phyloP scores from a whole-genome alignment of 495 filamentous ascomycete species.

The Aspergillus coremiiformis region DNA sequence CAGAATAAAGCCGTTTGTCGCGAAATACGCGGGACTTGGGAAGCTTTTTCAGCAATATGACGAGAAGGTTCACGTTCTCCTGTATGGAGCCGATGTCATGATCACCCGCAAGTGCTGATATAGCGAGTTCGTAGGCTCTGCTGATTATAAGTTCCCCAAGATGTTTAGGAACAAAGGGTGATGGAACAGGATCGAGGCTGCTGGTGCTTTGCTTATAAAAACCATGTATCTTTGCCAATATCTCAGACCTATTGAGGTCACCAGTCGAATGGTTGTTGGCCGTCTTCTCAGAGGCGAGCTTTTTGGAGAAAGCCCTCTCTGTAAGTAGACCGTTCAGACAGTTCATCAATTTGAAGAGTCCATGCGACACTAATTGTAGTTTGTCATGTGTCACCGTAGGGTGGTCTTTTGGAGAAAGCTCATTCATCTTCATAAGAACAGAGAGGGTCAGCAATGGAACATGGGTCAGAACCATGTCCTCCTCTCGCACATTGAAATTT shows the following conservation, averaged over 20 bases:
- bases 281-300: conserved; percentile 21
- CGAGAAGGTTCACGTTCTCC: conserved; percentile 41
- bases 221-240: conserved; percentile 51
- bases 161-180: conserved; percentile 51
- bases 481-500: conserved; percentile 89
- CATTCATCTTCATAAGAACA: conserved; percentile 49
- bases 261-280: conserved; percentile 6
- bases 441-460: conserved; percentile 67
- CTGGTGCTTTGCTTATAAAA: conserved; percentile 53
- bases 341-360: conserved; percentile 27
- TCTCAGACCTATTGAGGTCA: conserved; percentile 31
- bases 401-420: conserved; percentile 16
- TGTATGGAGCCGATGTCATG: conserved; percentile 26
- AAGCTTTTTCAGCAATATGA: conserved; percentile 53
- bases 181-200: conserved; percentile 36
- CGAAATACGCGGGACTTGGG: conserved; percentile 46
- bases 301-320: conserved; percentile 58
- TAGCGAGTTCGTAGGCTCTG: conserved; percentile 50
- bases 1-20: conserved; percentile 45
- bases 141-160: conserved; percentile 55
- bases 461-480: conserved; percentile 88
- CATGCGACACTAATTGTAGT: conserved; percentile 19
- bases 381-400: conserved; percentile 9
- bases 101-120: conserved; percentile 24
- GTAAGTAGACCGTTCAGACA: conserved; percentile 53